A percentile compares a stretch with the other conserved stretches of the same genome.
These are phyloP conservation scores for Talaromyces sp. DNA, from an alignment of 2,329 filamentous ascomycete species.

Conservation along the genomic window DNA sequence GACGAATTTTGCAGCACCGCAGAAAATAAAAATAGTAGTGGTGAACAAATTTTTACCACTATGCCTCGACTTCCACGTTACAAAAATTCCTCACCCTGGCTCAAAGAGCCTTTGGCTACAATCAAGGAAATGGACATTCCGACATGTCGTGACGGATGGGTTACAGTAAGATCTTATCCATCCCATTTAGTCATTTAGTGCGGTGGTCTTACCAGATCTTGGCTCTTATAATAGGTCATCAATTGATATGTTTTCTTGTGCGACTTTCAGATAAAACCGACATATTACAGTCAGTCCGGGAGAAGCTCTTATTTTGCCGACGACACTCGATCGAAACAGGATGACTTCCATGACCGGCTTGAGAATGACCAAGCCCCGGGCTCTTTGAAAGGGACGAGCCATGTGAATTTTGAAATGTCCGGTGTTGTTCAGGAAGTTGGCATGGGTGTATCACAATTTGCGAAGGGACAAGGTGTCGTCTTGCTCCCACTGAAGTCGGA, in stretches of 20 bases:
- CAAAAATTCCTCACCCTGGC: neutral
- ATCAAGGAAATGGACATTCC: conserved; percentile 2
- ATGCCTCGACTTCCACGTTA: neutral
- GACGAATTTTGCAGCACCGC: neutral
- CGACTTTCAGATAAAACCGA: conserved; percentile 1
- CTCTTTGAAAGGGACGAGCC: neutral
- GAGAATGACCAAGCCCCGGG: neutral
- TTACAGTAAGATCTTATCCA: neutral
- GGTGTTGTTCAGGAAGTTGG: conserved; percentile 1
- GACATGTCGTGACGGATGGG: conserved; percentile 1
- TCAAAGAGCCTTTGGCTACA: neutral
- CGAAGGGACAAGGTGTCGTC: neutral
- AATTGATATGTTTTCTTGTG: conserved; percentile 5
- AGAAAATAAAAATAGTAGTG: neutral
- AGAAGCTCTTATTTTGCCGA: neutral
- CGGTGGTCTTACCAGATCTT: conserved; percentile 2
- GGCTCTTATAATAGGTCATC: neutral
- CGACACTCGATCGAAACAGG: neutral
- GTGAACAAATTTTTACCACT: neutral
- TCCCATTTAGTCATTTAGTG: neutral
- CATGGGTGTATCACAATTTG: neutral
- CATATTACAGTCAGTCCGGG: neutral
- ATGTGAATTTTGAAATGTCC: neutral
- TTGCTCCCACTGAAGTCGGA: neutral
- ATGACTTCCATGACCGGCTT: neutral